These are phyloP conservation scores for Amaranthus hypochondriacus DNA, from an alignment of 148 eudicot species.

Conservation along the genomic window DNA sequence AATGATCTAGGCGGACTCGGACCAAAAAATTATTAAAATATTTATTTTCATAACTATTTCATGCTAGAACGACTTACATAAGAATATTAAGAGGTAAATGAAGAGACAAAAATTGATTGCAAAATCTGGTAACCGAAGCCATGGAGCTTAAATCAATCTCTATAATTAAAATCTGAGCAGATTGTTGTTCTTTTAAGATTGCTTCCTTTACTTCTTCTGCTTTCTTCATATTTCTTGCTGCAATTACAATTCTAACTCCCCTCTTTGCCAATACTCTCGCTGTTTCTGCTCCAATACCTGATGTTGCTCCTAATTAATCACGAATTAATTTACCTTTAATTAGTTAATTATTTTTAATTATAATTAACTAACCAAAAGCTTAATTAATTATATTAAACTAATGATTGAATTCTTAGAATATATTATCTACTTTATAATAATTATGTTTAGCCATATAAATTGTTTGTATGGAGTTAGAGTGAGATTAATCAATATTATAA, in stretches of 20 bases:
- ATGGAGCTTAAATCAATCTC: slow-evolving; percentile 86
- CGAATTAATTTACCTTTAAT: not conserved
- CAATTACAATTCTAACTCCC: slow-evolving; percentile 65
- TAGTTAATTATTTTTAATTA: no score
- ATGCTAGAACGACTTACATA: slow-evolving; percentile 41
- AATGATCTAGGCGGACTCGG: no score
- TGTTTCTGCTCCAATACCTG: slow-evolving; percentile 86
- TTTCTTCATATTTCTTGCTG: slow-evolving; percentile 72
- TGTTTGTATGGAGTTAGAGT: no score
- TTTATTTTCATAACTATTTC: not conserved
- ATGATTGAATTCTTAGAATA: no score
- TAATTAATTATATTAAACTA: no score
- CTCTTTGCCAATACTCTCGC: slow-evolving; percentile 84
- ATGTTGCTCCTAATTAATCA: slow-evolving; percentile 60
- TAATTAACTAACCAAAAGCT: not conserved
- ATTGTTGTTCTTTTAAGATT: slow-evolving; percentile 49
- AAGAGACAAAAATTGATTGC: slow-evolving; percentile 68
- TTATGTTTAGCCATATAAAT: no score
- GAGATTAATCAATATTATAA: no score
- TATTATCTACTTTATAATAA: no score
- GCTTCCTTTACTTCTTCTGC: slow-evolving; percentile 52
- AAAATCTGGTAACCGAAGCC: slow-evolving; percentile 75
- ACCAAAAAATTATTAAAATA: not conserved
- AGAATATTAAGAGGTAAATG: slow-evolving; percentile 79
- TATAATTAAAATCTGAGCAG: slow-evolving; percentile 53